These are phyloP conservation scores for Gaultheria prostrata DNA, from an alignment of 148 eudicot species.

Conservation along the genomic window DNA sequence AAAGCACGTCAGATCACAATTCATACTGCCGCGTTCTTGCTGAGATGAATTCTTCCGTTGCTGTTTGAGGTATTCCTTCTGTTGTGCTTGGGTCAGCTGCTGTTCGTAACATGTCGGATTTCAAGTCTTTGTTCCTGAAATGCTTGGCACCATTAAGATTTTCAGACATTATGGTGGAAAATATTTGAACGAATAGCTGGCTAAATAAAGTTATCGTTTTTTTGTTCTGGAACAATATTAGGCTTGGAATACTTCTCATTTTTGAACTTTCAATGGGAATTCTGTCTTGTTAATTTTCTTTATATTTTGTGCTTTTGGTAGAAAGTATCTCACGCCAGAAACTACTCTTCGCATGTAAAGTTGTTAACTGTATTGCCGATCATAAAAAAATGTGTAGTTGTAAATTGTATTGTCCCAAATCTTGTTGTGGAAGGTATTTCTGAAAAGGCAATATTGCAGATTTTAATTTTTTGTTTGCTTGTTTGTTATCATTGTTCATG, in stretches of 20 bases:
- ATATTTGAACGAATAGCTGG: background rate
- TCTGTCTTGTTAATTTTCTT: background rate
- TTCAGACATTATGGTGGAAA: background rate
- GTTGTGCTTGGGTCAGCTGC: background rate
- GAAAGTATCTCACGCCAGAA: background rate
- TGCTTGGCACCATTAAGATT: background rate
- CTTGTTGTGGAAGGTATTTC: background rate
- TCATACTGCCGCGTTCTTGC: slow-evolving; percentile 56
- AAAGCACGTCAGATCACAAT: slow-evolving; percentile 65
- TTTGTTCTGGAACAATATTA: background rate
- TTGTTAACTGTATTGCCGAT: background rate
- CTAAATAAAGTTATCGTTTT: background rate
- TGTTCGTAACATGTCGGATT: background rate
- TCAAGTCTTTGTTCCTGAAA: slow-evolving; percentile 6
- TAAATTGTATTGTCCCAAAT: background rate
- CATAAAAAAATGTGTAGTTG: no score
- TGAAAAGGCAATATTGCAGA: background rate
- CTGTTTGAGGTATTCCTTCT: slow-evolving; percentile 27
- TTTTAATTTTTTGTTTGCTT: background rate
- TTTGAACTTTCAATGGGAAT: background rate
- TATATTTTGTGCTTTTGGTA: background rate
- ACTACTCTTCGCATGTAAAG: background rate
- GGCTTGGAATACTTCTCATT: background rate
- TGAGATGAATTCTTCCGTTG: slow-evolving; percentile 53
- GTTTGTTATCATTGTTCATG: background rate